Conservation (phyloP, 495 filamentous ascomycete genomes). For the Bacidia rubella region DNA sequence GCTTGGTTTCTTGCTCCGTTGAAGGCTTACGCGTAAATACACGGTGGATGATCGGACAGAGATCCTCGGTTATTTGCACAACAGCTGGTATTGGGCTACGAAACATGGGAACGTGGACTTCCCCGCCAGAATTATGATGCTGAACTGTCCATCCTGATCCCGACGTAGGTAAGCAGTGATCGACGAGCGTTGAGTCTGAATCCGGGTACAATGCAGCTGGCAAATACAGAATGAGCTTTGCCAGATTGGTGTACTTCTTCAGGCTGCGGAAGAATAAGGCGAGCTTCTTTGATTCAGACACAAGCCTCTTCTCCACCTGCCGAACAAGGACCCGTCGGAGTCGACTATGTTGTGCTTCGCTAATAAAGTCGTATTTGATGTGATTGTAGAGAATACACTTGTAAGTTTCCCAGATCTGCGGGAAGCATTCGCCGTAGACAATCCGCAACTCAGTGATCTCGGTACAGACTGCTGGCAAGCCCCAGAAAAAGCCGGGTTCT, state of each 20-base stretch:
- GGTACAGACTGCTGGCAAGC: neutral
- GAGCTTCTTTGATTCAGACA: neutral
- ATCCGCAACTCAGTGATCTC: neutral
- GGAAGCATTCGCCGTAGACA: neutral
- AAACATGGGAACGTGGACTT: neutral
- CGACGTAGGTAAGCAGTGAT: neutral
- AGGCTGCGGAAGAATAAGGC: neutral
- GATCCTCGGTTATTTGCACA: neutral
- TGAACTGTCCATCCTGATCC: neutral
- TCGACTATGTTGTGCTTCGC: neutral
- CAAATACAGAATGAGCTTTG: neutral
- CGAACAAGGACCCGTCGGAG: neutral
- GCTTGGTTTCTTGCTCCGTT: too few species aligned
- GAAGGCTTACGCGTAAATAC: neutral
- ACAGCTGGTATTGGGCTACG: neutral
- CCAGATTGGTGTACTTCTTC: neutral
- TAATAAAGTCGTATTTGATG: neutral
- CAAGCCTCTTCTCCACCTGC: neutral
- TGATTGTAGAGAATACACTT: neutral
- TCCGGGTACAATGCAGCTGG: conserved; percentile 1
- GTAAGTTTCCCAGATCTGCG: neutral
- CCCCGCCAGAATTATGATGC: neutral
- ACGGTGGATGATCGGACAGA: neutral
- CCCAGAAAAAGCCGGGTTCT: neutral
- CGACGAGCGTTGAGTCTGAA: neutral